Percentiles rank a stretch among this genome's conserved stretches.
Evolutionary conservation across 805 yeast genomes (phyloP).

Genomic region (Sungouiozyma intestinalis): DNA sequence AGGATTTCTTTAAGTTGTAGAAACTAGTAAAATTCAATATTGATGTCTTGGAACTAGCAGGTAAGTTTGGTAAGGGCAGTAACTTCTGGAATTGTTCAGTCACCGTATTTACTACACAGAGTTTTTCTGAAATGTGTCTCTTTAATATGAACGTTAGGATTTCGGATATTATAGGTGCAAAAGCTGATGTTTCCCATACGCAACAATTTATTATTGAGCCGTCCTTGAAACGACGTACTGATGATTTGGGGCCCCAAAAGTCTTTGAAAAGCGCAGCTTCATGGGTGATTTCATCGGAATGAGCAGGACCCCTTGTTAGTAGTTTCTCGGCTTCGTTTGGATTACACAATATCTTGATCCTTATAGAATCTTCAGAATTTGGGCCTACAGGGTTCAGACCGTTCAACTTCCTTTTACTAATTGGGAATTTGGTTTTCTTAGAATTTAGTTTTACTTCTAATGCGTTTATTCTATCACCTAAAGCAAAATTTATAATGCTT

Average conservation of each 20-base stretch:
- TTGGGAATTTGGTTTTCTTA: slow-evolving; percentile 24
- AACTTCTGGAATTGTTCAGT: slow-evolving; percentile 38
- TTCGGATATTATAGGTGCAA: slow-evolving; percentile 52
- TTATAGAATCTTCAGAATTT: slow-evolving; percentile 23
- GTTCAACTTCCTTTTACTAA: slow-evolving; percentile 39
- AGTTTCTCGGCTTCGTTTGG: slow-evolving; percentile 67
- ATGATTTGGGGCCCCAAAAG: slow-evolving; percentile 85
- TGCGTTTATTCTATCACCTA: slow-evolving; percentile 37
- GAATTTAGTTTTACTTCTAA: slow-evolving; percentile 29
- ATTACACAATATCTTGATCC: slow-evolving; percentile 59
- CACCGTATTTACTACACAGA: slow-evolving; percentile 23
- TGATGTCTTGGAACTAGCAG: slow-evolving; percentile 47
- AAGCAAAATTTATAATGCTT: slow-evolving; percentile 44
- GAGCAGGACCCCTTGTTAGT: slow-evolving; percentile 78
- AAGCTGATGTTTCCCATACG: slow-evolving; percentile 57
- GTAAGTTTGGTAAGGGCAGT: slow-evolving; percentile 50
- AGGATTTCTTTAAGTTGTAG: slow-evolving; percentile 38
- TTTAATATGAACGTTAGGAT: slow-evolving; percentile 55
- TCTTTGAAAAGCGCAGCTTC: slow-evolving; percentile 56
- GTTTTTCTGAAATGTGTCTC: slow-evolving; percentile 45
- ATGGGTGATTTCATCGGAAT: slow-evolving; percentile 42
- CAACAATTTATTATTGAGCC: slow-evolving; percentile 87
- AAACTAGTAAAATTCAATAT: slow-evolving; percentile 34
- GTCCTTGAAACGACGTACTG: slow-evolving; percentile 85
- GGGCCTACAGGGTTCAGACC: slow-evolving; percentile 11